phyloP scores from a whole-genome alignment of 2,329 filamentous ascomycete species.

The Trichoderma koningii region DNA sequence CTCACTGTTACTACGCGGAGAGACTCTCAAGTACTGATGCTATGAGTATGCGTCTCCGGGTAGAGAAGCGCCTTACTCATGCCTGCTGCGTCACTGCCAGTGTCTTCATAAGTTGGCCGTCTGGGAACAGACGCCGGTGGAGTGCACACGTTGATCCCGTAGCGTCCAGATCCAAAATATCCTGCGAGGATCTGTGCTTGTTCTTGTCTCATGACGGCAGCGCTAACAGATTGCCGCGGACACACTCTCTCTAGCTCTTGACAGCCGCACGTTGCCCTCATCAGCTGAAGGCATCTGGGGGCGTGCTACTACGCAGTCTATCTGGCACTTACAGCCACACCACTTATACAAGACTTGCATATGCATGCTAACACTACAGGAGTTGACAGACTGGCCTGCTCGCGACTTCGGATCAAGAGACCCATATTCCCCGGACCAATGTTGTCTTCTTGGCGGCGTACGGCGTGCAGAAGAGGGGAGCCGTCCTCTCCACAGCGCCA shows the following conservation, averaged over 20 bases:
- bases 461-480: background rate
- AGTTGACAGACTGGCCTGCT: background rate
- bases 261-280: constrained; percentile 1
- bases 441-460: background rate
- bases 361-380: background rate
- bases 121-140: background rate
- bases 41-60: background rate
- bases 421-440: background rate
- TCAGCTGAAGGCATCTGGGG: background rate
- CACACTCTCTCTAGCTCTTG: background rate
- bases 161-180: constrained; percentile 15
- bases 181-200: constrained; percentile 11
- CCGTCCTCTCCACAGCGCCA: background rate
- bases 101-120: background rate
- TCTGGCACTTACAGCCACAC: background rate
- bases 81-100: background rate
- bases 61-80: background rate
- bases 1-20: background rate
- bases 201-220: constrained; percentile 3
- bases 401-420: background rate
- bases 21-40: background rate
- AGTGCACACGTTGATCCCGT: background rate
- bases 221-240: background rate
- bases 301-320: background rate
- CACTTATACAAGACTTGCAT: background rate